Evolutionary conservation across 148 eudicot species (phyloP).

Genomic region (Chenopodium berlandieri): DNA sequence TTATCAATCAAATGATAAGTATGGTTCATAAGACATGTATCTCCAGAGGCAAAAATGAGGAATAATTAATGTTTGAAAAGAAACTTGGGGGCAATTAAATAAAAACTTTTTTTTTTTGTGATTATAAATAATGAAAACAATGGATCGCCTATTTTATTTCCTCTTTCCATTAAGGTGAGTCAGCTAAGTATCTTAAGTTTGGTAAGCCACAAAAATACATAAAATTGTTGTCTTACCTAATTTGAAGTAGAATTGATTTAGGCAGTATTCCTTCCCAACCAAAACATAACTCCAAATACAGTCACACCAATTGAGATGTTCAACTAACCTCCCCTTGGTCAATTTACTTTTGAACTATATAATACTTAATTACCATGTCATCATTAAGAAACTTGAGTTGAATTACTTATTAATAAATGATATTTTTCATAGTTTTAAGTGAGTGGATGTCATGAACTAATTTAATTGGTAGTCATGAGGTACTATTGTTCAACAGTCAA

Average conservation of each 20-base stretch:
- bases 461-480: too few relatives aligned
- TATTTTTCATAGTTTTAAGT: too few relatives aligned
- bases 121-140: not conserved
- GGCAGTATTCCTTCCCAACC: not conserved
- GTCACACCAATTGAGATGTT: constrained; percentile 18
- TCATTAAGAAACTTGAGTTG: too few relatives aligned
- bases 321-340: not conserved
- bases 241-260: not conserved
- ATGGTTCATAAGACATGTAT: too few relatives aligned
- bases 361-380: not conserved
- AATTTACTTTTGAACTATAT: not conserved
- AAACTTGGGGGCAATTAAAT: too few relatives aligned
- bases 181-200: not conserved
- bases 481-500: too few relatives aligned
- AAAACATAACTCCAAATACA: not conserved
- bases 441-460: too few relatives aligned
- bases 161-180: not conserved
- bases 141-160: not conserved
- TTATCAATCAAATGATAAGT: too few relatives aligned
- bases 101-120: not conserved
- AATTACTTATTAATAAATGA: too few relatives aligned
- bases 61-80: too few relatives aligned
- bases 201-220: constrained; percentile 14
- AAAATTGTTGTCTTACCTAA: not conserved
- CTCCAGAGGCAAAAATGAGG: too few relatives aligned